phyloP scores from a whole-genome alignment of 2,329 filamentous ascomycete species.

The Aureobasidium zeae region DNA sequence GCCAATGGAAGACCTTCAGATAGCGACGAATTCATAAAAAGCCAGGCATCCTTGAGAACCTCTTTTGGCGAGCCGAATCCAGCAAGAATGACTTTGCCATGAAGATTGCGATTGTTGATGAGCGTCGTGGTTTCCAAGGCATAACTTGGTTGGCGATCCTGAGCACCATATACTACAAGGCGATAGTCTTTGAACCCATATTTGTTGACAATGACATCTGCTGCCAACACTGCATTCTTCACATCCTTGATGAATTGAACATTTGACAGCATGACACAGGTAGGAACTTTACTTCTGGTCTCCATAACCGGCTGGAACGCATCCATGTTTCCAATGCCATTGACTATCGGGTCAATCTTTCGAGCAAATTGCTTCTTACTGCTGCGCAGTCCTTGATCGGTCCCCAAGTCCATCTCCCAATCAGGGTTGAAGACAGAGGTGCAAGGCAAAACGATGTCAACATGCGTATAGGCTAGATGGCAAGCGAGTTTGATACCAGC shows the following conservation, averaged over 20 bases:
- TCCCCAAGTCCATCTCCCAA: conserved; percentile 55
- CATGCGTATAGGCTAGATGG: conserved; percentile 40
- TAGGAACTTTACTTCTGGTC: conserved; percentile 50
- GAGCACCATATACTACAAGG: conserved; percentile 54
- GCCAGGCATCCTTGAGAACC: conserved; percentile 36
- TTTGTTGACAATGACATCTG: conserved; percentile 56
- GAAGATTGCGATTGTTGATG: conserved; percentile 46
- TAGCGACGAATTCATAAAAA: conserved; percentile 47
- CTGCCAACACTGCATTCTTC: conserved; percentile 54
- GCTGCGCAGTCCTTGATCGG: conserved; percentile 46
- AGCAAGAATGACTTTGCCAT: conserved; percentile 42
- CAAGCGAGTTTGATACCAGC: conserved; percentile 34
- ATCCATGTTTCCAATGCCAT: conserved; percentile 56
- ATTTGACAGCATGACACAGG: conserved; percentile 57
- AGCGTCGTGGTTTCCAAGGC: conserved; percentile 51
- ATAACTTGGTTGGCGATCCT: conserved; percentile 54
- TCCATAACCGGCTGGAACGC: conserved; percentile 52
- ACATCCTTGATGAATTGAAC: conserved; percentile 53
- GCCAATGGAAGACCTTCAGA: conserved; percentile 49
- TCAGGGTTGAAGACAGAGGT: conserved; percentile 55
- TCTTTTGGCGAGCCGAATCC: conserved; percentile 47
- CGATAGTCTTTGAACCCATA: conserved; percentile 58
- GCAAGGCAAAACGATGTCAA: conserved; percentile 51
- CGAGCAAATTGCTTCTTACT: conserved; percentile 49
- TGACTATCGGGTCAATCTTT: conserved; percentile 56